Conservation (phyloP, 1,284 basidiomycete genomes). For the Malassezia sp. region DNA sequence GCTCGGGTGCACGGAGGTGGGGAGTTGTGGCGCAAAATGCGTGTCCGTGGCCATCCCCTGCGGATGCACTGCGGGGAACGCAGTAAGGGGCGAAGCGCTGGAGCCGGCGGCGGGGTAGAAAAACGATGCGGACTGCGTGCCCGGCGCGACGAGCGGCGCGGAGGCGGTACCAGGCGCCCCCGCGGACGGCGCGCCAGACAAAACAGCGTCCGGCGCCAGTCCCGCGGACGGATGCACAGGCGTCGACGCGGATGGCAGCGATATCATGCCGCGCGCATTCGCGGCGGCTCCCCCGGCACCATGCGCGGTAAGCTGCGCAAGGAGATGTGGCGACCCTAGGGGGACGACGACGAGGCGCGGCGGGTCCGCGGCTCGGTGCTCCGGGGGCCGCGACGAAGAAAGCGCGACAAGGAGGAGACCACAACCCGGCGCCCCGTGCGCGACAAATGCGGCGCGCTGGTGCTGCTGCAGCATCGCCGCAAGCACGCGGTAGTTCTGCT, state of each 20-base stretch:
- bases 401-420: conserved; percentile 27
- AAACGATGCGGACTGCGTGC: no score
- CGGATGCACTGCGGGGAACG: no score
- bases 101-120: no score
- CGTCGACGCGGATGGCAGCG: no score
- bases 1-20: no score
- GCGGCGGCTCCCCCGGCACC: not conserved
- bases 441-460: conserved; percentile 29
- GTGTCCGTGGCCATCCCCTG: no score
- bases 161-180: no score
- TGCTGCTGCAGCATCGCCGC: conserved; percentile 27
- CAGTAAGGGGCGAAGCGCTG: no score
- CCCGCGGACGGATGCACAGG: not conserved
- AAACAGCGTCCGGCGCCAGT: no score
- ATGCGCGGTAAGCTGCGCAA: conserved; percentile 17
- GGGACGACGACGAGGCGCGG: conserved; percentile 28
- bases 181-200: no score
- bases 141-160: no score
- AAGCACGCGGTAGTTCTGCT: conserved; percentile 27
- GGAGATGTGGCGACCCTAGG: conserved; percentile 26
- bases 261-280: conserved; percentile 11
- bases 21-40: no score
- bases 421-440: conserved; percentile 22
- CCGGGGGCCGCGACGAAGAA: conserved; percentile 7
- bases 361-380: not conserved